Evolutionary conservation across 176 grass and related monocot genomes (phyloP).

Genomic region (Coix lacrymajobi): DNA sequence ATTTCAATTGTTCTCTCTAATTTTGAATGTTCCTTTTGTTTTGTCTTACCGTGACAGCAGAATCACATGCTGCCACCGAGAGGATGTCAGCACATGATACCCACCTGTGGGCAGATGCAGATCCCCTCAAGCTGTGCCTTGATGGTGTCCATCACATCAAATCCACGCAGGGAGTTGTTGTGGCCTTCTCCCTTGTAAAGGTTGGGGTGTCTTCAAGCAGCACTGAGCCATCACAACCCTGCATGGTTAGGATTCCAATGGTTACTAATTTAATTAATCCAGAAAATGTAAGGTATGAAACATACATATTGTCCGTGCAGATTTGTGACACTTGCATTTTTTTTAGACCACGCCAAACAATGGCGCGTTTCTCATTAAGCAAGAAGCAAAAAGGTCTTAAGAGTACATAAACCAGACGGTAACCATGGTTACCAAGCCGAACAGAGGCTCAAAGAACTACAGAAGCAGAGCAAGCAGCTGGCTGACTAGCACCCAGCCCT

Average conservation of each 20-base stretch:
- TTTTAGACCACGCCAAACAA: no score
- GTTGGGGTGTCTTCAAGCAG: constrained; percentile 52
- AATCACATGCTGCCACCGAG: constrained; percentile 51
- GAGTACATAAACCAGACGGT: no score
- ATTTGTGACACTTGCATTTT: constrained; percentile 27
- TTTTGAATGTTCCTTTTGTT: background rate
- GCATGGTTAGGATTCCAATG: background rate
- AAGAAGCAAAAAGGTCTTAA: no score
- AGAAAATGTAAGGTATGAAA: background rate
- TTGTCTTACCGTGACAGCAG: constrained; percentile 47
- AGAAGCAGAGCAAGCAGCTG: no score
- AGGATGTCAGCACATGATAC: constrained; percentile 67
- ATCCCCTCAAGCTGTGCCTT: constrained; percentile 46
- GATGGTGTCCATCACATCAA: constrained; percentile 20
- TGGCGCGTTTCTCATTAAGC: no score
- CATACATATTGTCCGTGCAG: background rate
- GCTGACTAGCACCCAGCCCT: no score
- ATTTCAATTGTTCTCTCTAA: background rate
- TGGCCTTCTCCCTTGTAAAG: constrained; percentile 50
- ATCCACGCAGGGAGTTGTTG: constrained; percentile 25
- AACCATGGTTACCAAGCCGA: no score
- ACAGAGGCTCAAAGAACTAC: no score
- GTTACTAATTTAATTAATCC: no score
- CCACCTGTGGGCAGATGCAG: constrained; percentile 42
- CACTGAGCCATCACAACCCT: constrained; percentile 61